phyloP scores from a whole-genome alignment of 208 protist genomes.

The Wallacemonas sp. region DNA sequence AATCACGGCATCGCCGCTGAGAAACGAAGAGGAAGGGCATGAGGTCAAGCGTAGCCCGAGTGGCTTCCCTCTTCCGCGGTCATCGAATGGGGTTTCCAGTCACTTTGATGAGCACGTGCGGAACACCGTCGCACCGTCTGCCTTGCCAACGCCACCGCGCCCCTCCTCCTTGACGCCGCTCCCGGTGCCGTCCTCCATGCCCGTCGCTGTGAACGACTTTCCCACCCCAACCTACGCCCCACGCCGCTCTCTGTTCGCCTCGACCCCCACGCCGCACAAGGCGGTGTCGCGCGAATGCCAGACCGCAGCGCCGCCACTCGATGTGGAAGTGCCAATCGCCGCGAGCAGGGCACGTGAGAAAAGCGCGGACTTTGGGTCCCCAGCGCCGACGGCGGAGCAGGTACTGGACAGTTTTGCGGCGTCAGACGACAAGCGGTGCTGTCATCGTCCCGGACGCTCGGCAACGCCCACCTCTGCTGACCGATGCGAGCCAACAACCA shows the following conservation, averaged over 20 bases:
- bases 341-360: not conserved
- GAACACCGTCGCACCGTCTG: not conserved
- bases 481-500: not conserved
- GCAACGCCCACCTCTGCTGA: not conserved
- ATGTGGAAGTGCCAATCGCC: too few species aligned
- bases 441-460: slow-evolving; percentile 11
- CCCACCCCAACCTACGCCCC: slow-evolving; percentile 31
- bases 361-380: slow-evolving; percentile 14
- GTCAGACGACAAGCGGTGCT: slow-evolving; percentile 28
- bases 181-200: not conserved
- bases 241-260: slow-evolving; percentile 11
- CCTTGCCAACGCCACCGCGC: not conserved
- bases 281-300: not conserved
- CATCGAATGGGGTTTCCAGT: not conserved
- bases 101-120: not conserved
- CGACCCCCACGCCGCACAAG: slow-evolving; percentile 6
- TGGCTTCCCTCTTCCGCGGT: not conserved
- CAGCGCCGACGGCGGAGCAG: slow-evolving; percentile 22
- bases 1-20: too few species aligned
- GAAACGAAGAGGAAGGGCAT: not conserved
- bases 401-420: slow-evolving; percentile 25
- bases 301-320: not conserved
- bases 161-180: slow-evolving; percentile 7
- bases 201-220: slow-evolving; percentile 24
- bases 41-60: slow-evolving; percentile 8